Percentiles rank a stretch among this genome's conserved stretches.
Evolutionary conservation across 1,284 basidiomycete genomes (phyloP).

Genomic region (Ganoderma sp.): DNA sequence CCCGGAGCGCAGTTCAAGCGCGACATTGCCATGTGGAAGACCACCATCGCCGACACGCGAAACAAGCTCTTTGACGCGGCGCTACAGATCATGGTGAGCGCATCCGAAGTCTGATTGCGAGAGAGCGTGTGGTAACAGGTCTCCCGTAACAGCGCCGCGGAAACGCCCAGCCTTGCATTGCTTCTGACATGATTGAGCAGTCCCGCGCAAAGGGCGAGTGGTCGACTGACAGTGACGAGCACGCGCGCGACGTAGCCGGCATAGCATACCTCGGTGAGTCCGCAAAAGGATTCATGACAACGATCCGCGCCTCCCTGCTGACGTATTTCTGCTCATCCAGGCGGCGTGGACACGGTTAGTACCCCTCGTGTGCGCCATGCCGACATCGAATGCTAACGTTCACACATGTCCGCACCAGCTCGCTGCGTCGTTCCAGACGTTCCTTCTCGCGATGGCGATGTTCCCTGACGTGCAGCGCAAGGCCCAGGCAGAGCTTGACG

Average conservation of each 20-base stretch:
- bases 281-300: background rate
- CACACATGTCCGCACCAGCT: background rate
- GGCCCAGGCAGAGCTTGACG: constrained; percentile 15
- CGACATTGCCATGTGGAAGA: constrained; percentile 9
- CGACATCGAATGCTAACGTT: background rate
- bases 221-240: background rate
- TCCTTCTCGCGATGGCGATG: constrained; percentile 13
- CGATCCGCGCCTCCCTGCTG: background rate
- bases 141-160: constrained; percentile 2
- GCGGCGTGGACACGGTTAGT: constrained; percentile 27
- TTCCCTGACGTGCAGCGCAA: constrained; percentile 8
- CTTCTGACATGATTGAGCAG: background rate
- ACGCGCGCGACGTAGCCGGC: constrained; percentile 6
- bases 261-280: constrained; percentile 1
- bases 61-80: constrained; percentile 21
- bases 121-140: background rate
- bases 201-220: constrained; percentile 7
- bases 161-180: constrained; percentile 4
- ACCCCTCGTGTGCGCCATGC: background rate
- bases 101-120: background rate
- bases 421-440: background rate
- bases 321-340: background rate
- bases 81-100: constrained; percentile 13
- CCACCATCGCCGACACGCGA: constrained; percentile 8
- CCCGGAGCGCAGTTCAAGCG: constrained; percentile 23